A percentile compares a stretch with the other conserved stretches of the same genome.
These are phyloP conservation scores for Cladobotryum mycophilum DNA, from an alignment of 2,329 filamentous ascomycete genomes.

Conservation along the genomic window DNA sequence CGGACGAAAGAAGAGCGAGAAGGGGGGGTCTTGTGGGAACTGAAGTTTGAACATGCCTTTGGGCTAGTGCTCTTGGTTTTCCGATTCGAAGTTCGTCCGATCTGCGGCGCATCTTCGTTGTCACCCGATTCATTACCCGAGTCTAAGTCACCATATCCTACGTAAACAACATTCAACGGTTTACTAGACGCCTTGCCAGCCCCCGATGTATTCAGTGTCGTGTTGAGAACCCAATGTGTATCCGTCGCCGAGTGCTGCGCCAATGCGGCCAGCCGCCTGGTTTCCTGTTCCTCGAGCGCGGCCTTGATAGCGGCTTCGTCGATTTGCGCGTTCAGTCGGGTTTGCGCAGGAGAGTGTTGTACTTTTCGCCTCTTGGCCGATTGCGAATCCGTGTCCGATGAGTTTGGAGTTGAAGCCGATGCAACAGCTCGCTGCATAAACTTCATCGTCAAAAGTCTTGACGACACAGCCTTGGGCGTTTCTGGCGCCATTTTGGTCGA, in stretches of 20 bases:
- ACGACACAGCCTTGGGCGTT: constrained; percentile 68
- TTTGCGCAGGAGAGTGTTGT: constrained; percentile 31
- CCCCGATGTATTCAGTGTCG: constrained; percentile 24
- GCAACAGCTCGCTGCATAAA: constrained; percentile 89
- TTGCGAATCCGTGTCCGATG: constrained; percentile 43
- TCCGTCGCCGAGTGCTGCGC: constrained; percentile 61
- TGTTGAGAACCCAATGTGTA: constrained; percentile 68
- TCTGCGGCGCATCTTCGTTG: constrained; percentile 27
- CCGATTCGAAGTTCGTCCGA: constrained; percentile 28
- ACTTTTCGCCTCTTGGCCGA: constrained; percentile 59
- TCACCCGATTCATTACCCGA: constrained; percentile 28
- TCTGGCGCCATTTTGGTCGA: constrained; percentile 37
- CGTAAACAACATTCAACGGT: constrained; percentile 53
- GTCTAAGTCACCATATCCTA: constrained; percentile 47
- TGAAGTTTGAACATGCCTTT: constrained; percentile 19
- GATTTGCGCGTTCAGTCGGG: constrained; percentile 32
- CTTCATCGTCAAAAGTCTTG: constrained; percentile 87
- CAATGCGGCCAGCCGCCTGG: constrained; percentile 54
- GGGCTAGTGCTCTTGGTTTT: constrained; percentile 11
- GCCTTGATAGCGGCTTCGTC: constrained; percentile 57
- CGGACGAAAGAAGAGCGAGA: background rate
- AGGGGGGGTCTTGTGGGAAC: background rate
- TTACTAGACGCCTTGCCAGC: constrained; percentile 27
- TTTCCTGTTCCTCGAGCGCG: constrained; percentile 61
- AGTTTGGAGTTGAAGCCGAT: constrained; percentile 41